phyloP scores from a whole-genome alignment of 495 filamentous ascomycete species.

The Letharia columbiana region DNA sequence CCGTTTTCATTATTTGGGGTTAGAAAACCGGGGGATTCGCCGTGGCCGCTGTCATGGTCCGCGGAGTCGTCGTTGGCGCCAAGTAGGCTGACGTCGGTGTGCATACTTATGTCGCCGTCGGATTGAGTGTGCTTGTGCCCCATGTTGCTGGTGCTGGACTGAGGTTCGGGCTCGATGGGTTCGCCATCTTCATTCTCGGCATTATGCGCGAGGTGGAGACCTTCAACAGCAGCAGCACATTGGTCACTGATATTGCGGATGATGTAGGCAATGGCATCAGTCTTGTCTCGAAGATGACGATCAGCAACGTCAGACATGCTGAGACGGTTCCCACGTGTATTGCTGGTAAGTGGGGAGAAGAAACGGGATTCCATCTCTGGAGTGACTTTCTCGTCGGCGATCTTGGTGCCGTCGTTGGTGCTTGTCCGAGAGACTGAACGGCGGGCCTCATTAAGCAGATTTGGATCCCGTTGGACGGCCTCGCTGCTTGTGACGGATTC shows the following conservation, averaged over 20 bases:
- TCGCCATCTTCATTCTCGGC: slow-evolving; percentile 65
- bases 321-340: slow-evolving; percentile 52
- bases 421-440: slow-evolving; percentile 35
- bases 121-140: slow-evolving; percentile 16
- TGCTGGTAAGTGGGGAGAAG: slow-evolving; percentile 48
- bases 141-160: slow-evolving; percentile 16
- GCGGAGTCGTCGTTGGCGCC: slow-evolving; percentile 20
- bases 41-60: slow-evolving; percentile 29
- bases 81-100: slow-evolving; percentile 31
- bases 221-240: slow-evolving; percentile 94
- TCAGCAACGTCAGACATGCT: slow-evolving; percentile 93
- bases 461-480: slow-evolving; percentile 23
- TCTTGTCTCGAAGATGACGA: slow-evolving; percentile 94
- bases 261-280: slow-evolving; percentile 96
- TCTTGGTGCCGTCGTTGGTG: slow-evolving; percentile 36
- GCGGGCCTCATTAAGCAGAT: slow-evolving; percentile 26
- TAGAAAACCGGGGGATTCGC: slow-evolving; percentile 42
- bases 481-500: slow-evolving; percentile 36
- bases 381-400: slow-evolving; percentile 53
- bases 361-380: slow-evolving; percentile 67
- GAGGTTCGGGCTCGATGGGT: slow-evolving; percentile 31
- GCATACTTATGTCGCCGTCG: slow-evolving; percentile 23
- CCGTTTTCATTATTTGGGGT: slow-evolving; percentile 27
- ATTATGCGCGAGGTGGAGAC: slow-evolving; percentile 87
- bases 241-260: slow-evolving; percentile 98